phyloP scores from a whole-genome alignment of 2,329 filamentous ascomycete species.

The Trichoderma sp. region DNA sequence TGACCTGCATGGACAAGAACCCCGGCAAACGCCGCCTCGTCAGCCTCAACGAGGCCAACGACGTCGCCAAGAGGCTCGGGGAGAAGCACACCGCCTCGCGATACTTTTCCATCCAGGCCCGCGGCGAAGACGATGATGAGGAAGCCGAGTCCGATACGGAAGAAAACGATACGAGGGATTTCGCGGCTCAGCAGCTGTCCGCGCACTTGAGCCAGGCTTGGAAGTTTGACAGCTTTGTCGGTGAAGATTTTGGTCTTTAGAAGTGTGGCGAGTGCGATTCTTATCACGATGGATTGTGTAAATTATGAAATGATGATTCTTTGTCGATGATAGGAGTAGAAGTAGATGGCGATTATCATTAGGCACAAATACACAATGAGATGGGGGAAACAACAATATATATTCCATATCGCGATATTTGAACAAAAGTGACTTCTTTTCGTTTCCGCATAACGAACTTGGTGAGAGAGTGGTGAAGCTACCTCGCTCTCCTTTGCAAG shows the following conservation, averaged over 20 bases:
- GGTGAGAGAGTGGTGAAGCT: slow-evolving; percentile 3
- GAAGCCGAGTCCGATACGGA: slow-evolving; percentile 25
- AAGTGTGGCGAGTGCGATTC: slow-evolving; percentile 21
- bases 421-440: background rate
- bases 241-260: slow-evolving; percentile 18
- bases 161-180: slow-evolving; percentile 29
- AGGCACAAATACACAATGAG: background rate
- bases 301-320: background rate
- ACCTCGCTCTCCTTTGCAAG: background rate
- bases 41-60: slow-evolving; percentile 54
- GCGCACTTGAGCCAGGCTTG: slow-evolving; percentile 23
- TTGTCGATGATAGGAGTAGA: background rate
- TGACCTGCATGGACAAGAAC: slow-evolving; percentile 31
- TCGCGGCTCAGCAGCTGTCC: slow-evolving; percentile 29
- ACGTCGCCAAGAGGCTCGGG: slow-evolving; percentile 54
- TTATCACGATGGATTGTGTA: slow-evolving; percentile 19
- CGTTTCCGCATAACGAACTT: background rate
- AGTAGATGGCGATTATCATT: background rate
- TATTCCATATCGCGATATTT: background rate
- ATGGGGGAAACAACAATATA: background rate
- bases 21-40: slow-evolving; percentile 47
- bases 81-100: slow-evolving; percentile 43
- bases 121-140: slow-evolving; percentile 28
- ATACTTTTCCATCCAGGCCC: slow-evolving; percentile 36
- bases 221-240: slow-evolving; percentile 21